Evolutionary conservation across 1,139 yeast species (phyloP), one percentile per base, ranked within the genome.

Genomic region (Lodderomyces theae): DNA sequence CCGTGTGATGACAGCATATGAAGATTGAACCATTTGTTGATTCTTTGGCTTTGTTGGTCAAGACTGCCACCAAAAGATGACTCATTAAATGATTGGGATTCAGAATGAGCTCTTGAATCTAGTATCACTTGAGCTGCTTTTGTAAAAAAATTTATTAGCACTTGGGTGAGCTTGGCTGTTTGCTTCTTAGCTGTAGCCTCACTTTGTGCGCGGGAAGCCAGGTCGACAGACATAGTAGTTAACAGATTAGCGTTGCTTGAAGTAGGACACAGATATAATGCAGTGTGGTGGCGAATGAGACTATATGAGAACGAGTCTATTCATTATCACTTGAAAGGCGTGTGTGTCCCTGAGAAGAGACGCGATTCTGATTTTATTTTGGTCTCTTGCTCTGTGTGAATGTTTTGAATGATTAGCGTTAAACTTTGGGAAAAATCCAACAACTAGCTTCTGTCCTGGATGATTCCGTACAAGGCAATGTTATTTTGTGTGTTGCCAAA

Each of bases 1-100:
- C 73, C 82, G 7, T 61, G 36, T 42, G 74, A 10, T 74, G 64
- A 69, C 34, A 54, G 50, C 41, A 80, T 62, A 48, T 80, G 82
- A 15, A 87, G 57, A 53, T 85, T 84, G 66, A 86, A 87, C 94
- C 87, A 80, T 49, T 72, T 74, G 55, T 78, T 77, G 11, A 50
- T 25, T 30, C 47, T 50, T 4, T 28, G 31, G 12, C 18, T 15
- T 28, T 28, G 68, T 11, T 50, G 45, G 17, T 41, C 47, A 17
- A 6, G 13, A 11, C 8, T 28, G 7, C n/a, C 31, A 28, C 18
- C 31, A 28, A 15, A 32, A 5, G 34, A 24, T 19, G 34, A 11
- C 13, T 21, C 12, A 22, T 5, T 32, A n/a, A 28, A 39, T 12
- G 29, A 12, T 16, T 36, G 32, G n/a, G 35, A n/a, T n/a, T 32